These are phyloP conservation scores for Phascolomyces articulosus DNA, from an alignment of 371 early-diverging fungal species.

Conservation along the genomic window DNA sequence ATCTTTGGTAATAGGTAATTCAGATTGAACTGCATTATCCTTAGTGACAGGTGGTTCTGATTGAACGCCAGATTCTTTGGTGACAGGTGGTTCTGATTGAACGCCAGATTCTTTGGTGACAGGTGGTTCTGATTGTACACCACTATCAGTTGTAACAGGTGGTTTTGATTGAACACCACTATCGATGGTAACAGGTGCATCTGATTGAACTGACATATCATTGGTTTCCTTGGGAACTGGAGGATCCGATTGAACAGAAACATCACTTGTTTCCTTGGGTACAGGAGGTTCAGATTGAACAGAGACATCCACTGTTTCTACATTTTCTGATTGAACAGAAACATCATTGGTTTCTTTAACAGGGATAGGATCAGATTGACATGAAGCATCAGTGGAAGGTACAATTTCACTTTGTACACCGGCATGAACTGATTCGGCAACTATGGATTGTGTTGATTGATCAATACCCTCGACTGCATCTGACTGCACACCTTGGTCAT, in stretches of 20 bases:
- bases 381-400: not conserved
- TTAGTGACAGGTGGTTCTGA: conserved; percentile 4
- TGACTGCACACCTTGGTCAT: conserved; percentile 18
- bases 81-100: conserved; percentile 1
- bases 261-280: conserved; percentile 4
- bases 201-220: no score
- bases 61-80: conserved; percentile 13
- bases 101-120: conserved; percentile 1
- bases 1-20: conserved; percentile 1
- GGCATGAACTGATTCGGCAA: not conserved
- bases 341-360: not conserved
- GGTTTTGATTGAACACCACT: not conserved
- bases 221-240: conserved; percentile 1
- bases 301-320: no score
- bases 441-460: not conserved
- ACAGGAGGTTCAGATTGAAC: conserved; percentile 7
- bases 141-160: not conserved
- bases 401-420: conserved; percentile 8
- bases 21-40: conserved; percentile 9
- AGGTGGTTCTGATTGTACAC: no score
- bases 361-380: conserved; percentile 10
- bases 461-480: not conserved
- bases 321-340: conserved; percentile 3
- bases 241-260: not conserved
- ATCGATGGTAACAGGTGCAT: no score